These are phyloP conservation scores for Acer saccharum DNA, from an alignment of 345 rosid genomes.

Conservation along the genomic window DNA sequence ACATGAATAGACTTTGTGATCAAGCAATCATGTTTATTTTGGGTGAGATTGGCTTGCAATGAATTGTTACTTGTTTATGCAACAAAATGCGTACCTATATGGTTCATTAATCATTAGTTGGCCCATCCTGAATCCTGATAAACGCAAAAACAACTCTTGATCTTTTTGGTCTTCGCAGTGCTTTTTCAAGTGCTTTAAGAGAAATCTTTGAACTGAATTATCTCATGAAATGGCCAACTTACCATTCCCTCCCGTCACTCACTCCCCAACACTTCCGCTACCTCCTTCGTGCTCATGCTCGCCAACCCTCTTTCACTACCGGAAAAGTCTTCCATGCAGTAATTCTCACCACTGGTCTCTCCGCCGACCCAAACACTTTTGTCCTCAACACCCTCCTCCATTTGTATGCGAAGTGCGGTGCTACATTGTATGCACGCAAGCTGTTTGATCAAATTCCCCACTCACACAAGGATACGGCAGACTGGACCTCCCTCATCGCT, in stretches of 20 bases:
- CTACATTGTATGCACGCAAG: slow-evolving; percentile 40
- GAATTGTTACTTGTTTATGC: too few relatives aligned
- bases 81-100: too few relatives aligned
- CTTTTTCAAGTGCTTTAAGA: too few relatives aligned
- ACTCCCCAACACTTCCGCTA: slow-evolving; percentile 43
- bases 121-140: too few relatives aligned
- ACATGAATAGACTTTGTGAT: too few relatives aligned
- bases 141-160: too few relatives aligned
- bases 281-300: slow-evolving; percentile 56
- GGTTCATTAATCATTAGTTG: too few relatives aligned
- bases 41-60: too few relatives aligned
- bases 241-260: slow-evolving; percentile 14
- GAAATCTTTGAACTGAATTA: too few relatives aligned
- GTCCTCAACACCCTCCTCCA: slow-evolving; percentile 63
- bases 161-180: too few relatives aligned
- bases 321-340: slow-evolving; percentile 65
- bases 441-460: slow-evolving; percentile 76
- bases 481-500: slow-evolving; percentile 70
- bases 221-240: slow-evolving; percentile 39
- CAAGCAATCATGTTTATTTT: too few relatives aligned
- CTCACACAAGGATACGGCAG: slow-evolving; percentile 55
- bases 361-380: slow-evolving; percentile 38
- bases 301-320: slow-evolving; percentile 41
- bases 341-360: slow-evolving; percentile 51
- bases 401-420: slow-evolving; percentile 50